Evolutionary conservation across 768 basidiomycete genomes (phyloP).

Genomic region (Tricholoma flavovirens): DNA sequence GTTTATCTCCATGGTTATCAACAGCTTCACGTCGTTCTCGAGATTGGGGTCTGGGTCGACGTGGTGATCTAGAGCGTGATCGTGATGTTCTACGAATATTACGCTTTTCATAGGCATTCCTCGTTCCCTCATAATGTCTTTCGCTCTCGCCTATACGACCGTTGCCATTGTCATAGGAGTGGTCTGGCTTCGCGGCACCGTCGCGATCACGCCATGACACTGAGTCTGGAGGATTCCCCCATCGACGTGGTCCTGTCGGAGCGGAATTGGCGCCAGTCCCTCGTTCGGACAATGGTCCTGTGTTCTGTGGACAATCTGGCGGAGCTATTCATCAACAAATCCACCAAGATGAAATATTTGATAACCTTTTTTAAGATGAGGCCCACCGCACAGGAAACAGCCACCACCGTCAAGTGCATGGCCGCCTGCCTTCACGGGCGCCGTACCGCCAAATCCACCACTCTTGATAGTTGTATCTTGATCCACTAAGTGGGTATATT

Average conservation of each 20-base stretch:
- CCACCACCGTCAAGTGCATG: conserved; percentile 53
- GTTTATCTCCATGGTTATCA: conserved; percentile 40
- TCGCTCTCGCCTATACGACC: conserved; percentile 8
- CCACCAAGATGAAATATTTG: conserved; percentile 1
- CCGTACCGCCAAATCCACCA: conserved; percentile 63
- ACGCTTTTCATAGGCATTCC: conserved; percentile 20
- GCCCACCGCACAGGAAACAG: conserved; percentile 92
- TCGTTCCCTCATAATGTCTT: conserved; percentile 10
- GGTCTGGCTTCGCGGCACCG: conserved; percentile 13
- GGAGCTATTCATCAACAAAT: background rate
- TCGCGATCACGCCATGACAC: conserved; percentile 31
- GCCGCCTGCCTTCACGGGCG: conserved; percentile 50
- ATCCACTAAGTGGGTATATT: conserved; percentile 94
- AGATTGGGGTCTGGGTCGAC: conserved; percentile 23
- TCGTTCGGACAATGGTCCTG: conserved; percentile 27
- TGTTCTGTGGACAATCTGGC: conserved; percentile 49
- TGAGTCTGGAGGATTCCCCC: conserved; percentile 25
- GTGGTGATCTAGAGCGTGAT: conserved; percentile 29
- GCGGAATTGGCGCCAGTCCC: conserved; percentile 31
- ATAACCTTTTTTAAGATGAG: conserved; percentile 86
- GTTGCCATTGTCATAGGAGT: conserved; percentile 20
- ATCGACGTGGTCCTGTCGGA: conserved; percentile 24
- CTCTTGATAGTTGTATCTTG: conserved; percentile 76
- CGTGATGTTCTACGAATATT: conserved; percentile 22
- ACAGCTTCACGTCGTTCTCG: conserved; percentile 21